Evolutionary conservation across 78 protist species (phyloP).

Genomic region (Tieghemostelium lacteum): DNA sequence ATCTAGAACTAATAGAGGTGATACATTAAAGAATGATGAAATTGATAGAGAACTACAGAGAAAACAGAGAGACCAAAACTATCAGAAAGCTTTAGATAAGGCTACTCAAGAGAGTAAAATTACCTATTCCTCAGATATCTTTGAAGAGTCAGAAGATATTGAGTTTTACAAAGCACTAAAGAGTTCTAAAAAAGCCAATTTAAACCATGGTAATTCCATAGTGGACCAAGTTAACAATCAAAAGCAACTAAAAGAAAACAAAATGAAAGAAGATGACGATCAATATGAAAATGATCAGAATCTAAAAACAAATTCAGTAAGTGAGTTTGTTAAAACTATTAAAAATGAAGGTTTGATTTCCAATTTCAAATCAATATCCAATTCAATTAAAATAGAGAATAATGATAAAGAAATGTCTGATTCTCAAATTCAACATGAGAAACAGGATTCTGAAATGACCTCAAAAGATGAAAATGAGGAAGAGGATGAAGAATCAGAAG

Average conservation of each 20-base stretch:
- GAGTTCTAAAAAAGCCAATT: slow-evolving; percentile 46
- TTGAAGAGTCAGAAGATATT: slow-evolving; percentile 65
- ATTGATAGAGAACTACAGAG: not conserved
- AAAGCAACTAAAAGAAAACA: not conserved
- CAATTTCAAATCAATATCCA: slow-evolving; percentile 3
- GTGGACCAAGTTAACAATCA: not conserved
- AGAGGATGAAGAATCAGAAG: slow-evolving; percentile 1
- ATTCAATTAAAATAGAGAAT: not conserved
- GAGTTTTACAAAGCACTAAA: slow-evolving; percentile 28
- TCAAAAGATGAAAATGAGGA: not conserved
- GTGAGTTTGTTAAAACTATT: slow-evolving; percentile 51
- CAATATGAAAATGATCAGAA: not conserved
- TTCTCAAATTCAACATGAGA: too few relatives aligned
- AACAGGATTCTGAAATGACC: not conserved
- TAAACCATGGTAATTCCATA: slow-evolving; percentile 3
- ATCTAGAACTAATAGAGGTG: slow-evolving; percentile 7
- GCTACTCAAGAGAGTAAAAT: slow-evolving; percentile 5
- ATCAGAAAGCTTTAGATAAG: slow-evolving; percentile 55
- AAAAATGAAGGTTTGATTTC: slow-evolving; percentile 63
- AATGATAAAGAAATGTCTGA: not conserved
- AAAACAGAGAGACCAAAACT: slow-evolving; percentile 27
- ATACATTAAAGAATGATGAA: slow-evolving; percentile 4
- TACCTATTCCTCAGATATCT: slow-evolving; percentile 21
- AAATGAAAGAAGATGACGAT: not conserved
- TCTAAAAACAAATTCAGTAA: slow-evolving; percentile 3